Evolutionary conservation across 805 yeast genomes (phyloP), one percentile per base, ranked within the genome.

Genomic region (Zygotorulaspora chibaensis): DNA sequence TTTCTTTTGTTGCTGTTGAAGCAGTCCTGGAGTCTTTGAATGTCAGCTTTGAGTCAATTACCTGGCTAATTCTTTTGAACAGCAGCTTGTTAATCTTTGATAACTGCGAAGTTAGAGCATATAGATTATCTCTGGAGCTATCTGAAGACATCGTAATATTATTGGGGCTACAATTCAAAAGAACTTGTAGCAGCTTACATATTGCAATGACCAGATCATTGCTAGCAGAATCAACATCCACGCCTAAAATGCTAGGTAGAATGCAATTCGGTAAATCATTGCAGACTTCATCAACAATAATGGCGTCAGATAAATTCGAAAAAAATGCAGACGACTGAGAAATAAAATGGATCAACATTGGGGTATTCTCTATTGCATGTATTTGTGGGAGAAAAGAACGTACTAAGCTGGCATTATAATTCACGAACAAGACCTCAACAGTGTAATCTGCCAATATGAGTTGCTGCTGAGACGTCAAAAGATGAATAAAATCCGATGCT

Each of bases 401-500:
- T 2, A 60, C 57, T 38, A 65, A 40, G 27, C 56, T 57, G 2
- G 61, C 50, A 35, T 62, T 57, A 38, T 65, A 65, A 30, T 61
- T 61, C 12, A 56, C 57, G 43, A 65, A 62, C 4, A 62, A 35
- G 1, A 65, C 52, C 18, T 61, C 61, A 6, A 58, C 55, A 39
- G 59, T 46, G 41, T 64, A 64, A 30, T 64, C 65, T 2, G 61
- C 61, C 7, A 60, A 30, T 11, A 59, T 17, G 23, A 56, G 26
- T 6, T 54, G 47, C 10, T 54, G 44, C 7, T 52, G 51, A 9
- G 48, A 43, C 23, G 50, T 58, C 20, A 64, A 46, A 7, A 57
- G 43, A 35, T 51, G 50, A 5, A 62, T 43, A 15, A 63, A 53
- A 41, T 61, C 58, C 3, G 44, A 39, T 1, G 40, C 46, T 37